These are phyloP conservation scores for Neurospora terricola DNA, from an alignment of 495 filamentous ascomycete genomes.

Conservation along the genomic window DNA sequence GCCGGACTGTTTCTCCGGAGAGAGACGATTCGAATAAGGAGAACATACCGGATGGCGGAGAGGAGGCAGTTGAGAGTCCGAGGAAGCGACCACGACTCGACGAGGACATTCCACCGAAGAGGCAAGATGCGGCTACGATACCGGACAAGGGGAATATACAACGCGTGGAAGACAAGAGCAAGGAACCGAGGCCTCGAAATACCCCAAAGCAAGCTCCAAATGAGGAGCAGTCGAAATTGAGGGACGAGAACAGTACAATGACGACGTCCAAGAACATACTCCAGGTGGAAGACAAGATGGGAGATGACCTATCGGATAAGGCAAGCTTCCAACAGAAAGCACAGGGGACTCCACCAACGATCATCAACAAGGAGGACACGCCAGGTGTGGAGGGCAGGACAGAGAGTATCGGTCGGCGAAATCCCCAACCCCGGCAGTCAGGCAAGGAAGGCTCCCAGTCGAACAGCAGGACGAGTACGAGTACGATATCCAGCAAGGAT, in stretches of 20 bases:
- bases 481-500: background rate
- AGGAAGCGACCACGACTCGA: background rate
- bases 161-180: no score
- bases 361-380: background rate
- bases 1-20: slow-evolving; percentile 3
- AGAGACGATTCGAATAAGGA: background rate
- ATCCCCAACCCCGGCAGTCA: background rate
- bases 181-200: no score
- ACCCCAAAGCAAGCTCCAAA: no score
- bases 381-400: background rate
- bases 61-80: background rate
- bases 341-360: background rate
- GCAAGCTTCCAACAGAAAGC: background rate
- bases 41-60: background rate
- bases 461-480: background rate
- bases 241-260: no score
- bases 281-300: background rate
- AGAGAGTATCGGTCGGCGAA: background rate
- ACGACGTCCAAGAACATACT: no score
- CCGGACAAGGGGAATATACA: background rate
- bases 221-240: no score
- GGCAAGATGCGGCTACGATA: background rate
- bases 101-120: slow-evolving; percentile 1
- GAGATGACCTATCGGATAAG: fast-evolving
- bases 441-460: background rate